A percentile compares a stretch with the other conserved stretches of the same genome.
These are phyloP conservation scores for Pezicula rhizophila DNA, from an alignment of 2,329 filamentous ascomycete species.

Conservation along the genomic window DNA sequence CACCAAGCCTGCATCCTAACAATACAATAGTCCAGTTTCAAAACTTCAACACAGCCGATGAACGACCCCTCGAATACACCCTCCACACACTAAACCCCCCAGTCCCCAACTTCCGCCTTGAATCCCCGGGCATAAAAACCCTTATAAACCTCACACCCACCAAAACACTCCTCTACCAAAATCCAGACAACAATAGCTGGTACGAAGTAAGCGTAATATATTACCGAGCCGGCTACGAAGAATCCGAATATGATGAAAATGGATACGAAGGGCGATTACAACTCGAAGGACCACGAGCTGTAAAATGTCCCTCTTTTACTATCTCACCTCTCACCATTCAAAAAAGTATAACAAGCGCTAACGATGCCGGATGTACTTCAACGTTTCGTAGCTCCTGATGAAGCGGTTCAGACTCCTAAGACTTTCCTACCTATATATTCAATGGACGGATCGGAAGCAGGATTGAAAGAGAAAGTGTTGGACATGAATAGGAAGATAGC, in stretches of 20 bases:
- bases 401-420: conserved; percentile 21
- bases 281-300: conserved; percentile 33
- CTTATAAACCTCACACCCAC: conserved; percentile 23
- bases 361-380: conserved; percentile 26
- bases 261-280: conserved; percentile 27
- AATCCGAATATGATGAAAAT: conserved; percentile 30
- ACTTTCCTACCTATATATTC: conserved; percentile 34
- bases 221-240: conserved; percentile 36
- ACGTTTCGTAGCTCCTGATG: conserved; percentile 26
- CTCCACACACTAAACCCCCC: conserved; percentile 22
- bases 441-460: conserved; percentile 27
- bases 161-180: conserved; percentile 31
- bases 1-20: conserved; percentile 32
- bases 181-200: conserved; percentile 15
- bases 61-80: conserved; percentile 38
- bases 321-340: conserved; percentile 35
- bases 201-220: conserved; percentile 37
- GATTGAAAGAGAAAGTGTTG: conserved; percentile 21
- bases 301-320: conserved; percentile 38
- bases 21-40: conserved; percentile 37
- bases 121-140: conserved; percentile 29
- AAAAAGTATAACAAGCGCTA: conserved; percentile 37
- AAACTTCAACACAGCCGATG: conserved; percentile 39
- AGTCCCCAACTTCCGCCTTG: conserved; percentile 31
- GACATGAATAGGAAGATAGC: conserved; percentile 20